Base-by-base conservation (phyloP, 192 early-diverging fungal genomes). In the Chytriomyces confervae region DNA sequence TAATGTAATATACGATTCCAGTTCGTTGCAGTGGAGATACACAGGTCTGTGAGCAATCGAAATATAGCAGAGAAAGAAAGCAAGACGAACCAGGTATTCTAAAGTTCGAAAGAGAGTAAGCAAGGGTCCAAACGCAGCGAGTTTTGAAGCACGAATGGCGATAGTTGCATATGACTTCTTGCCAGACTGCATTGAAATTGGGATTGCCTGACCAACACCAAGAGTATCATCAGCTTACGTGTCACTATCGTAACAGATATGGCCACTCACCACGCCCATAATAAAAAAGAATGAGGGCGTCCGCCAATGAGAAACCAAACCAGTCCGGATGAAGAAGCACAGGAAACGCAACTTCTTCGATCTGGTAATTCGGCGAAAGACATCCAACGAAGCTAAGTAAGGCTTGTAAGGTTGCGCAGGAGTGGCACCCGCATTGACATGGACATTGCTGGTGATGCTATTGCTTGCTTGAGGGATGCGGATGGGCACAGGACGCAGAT, bases 261-360 rank as follows among this genome's bases (percentile, higher is more conserved):
- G 53, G 13, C 13, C 11, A 57, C 11, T n/a, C 2, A 63, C 66
- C 66, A 71, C 72, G 29, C 89, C 89, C 50, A 82, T 81, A 63
- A 89, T 84, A 61, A 89, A 89, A 2, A 90, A 60, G 46, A 90
- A 89, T 43, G 79, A 82, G 3, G 89, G 81, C 72, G 61, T 90
- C 86, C 53, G 85, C 82, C 27, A 68, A 47, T 61, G 82, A 66
- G 78, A 80, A 83, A 7, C 88, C 88, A 50, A 88, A 84, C 88
- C 88, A 86, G 0, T 70, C 61, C 1, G 66, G 78, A 46, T 86
- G 85, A 4, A 46, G 66, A 5, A 89, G 72, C 47, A 78, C 62
- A 5, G 49, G 47, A 50, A 78, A 89, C 0, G 79, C 81, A 23
- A 75, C 69, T 6, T 65, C 78, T 29, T 83, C 81, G 9, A 49